Conservation (phyloP, 768 basidiomycete genomes). For the Boletus subparvulus region DNA sequence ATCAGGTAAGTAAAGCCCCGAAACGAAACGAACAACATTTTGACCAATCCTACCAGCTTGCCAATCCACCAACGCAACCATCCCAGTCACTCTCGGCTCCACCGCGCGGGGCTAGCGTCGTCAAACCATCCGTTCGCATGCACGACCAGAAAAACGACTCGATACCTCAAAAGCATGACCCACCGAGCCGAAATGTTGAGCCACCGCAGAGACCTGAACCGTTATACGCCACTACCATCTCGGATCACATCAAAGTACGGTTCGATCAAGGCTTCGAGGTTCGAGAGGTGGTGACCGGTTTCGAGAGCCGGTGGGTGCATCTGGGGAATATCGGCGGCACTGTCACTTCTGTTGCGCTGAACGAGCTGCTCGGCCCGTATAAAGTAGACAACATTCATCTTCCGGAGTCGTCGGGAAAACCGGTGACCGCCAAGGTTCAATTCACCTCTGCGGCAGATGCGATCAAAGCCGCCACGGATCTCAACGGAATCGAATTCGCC, state of each 20-base stretch:
- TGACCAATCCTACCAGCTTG: conserved; percentile 1
- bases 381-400: conserved; percentile 41
- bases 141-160: neutral
- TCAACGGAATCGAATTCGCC: conserved; percentile 48
- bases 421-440: conserved; percentile 41
- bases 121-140: neutral
- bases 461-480: conserved; percentile 45
- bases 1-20: conserved; percentile 6
- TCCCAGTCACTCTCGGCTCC: neutral
- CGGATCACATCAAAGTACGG: conserved; percentile 55
- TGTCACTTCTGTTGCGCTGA: conserved; percentile 37
- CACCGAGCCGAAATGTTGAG: neutral
- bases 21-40: neutral
- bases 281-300: conserved; percentile 56
- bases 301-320: conserved; percentile 64
- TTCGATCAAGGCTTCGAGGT: conserved; percentile 64
- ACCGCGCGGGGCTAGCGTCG: neutral
- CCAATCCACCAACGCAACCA: neutral
- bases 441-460: conserved; percentile 52
- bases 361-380: conserved; percentile 41
- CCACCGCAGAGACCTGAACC: conserved; percentile 15
- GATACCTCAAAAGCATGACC: neutral
- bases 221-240: conserved; percentile 36
- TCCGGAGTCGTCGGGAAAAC: conserved; percentile 25
- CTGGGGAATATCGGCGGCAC: conserved; percentile 49